Percentiles rank a stretch among this genome's conserved stretches.
Conservation (phyloP, 768 basidiomycete genomes). For the Crepidotus variabilis region DNA sequence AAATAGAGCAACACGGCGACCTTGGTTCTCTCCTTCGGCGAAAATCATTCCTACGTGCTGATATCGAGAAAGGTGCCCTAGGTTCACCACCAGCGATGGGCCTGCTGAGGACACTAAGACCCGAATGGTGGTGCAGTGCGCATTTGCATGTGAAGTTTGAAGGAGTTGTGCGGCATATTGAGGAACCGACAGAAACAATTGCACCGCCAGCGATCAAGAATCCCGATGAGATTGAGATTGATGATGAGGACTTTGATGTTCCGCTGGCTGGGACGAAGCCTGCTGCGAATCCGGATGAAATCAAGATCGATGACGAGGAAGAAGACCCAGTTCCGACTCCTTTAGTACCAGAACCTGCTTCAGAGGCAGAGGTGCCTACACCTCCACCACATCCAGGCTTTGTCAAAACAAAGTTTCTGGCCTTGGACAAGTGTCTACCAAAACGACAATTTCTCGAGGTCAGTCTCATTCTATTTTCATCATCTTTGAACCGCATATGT, state of each 20-base stretch:
- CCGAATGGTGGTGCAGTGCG: slow-evolving; percentile 89
- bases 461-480: background rate
- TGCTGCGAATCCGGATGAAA: slow-evolving; percentile 47
- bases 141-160: slow-evolving; percentile 89
- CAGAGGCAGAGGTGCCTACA: too few relatives aligned
- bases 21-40: slow-evolving; percentile 56
- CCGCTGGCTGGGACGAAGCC: background rate
- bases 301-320: slow-evolving; percentile 44
- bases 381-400: slow-evolving; percentile 11
- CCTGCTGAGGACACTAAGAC: slow-evolving; percentile 66
- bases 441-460: slow-evolving; percentile 81
- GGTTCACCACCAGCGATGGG: slow-evolving; percentile 88
- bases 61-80: slow-evolving; percentile 62
- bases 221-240: slow-evolving; percentile 49
- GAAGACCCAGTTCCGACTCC: slow-evolving; percentile 33
- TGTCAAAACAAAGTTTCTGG: slow-evolving; percentile 72
- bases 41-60: slow-evolving; percentile 75
- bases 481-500: background rate
- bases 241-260: slow-evolving; percentile 28
- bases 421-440: slow-evolving; percentile 86
- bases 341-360: slow-evolving; percentile 15
- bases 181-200: background rate
- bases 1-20: slow-evolving; percentile 82
- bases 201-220: slow-evolving; percentile 24
- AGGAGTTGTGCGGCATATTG: slow-evolving; percentile 52